A percentile compares a stretch with the other conserved stretches of the same genome.
Evolutionary conservation across 345 rosid species (phyloP).

Genomic region (Durio zibethinus): DNA sequence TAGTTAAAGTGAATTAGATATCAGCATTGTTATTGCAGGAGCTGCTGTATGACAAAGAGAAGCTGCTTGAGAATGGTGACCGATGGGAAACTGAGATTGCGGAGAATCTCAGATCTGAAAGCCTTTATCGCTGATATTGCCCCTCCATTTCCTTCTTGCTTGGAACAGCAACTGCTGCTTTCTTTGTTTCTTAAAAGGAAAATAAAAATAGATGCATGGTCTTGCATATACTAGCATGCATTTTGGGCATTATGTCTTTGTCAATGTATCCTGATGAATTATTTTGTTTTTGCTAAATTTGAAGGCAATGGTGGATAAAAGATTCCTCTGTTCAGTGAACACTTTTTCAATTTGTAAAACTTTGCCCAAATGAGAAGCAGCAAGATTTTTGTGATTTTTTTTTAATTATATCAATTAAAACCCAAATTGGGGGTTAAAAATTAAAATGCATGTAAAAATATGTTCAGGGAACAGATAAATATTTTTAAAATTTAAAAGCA

Average conservation of each 20-base stretch:
- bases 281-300: conserved; percentile 8
- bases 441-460: too few relatives aligned
- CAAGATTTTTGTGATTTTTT: conserved; percentile 45
- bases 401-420: too few relatives aligned
- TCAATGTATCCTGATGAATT: conserved; percentile 1
- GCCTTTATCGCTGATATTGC: conserved; percentile 72
- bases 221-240: conserved; percentile 11
- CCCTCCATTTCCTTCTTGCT: neutral
- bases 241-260: neutral
- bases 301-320: conserved; percentile 6
- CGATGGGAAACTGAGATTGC: conserved; percentile 98
- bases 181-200: conserved; percentile 1
- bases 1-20: neutral
- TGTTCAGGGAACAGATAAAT: too few relatives aligned
- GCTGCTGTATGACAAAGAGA: conserved; percentile 92
- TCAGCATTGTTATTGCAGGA: conserved; percentile 44
- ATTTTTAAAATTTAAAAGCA: too few relatives aligned
- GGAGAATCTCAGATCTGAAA: conserved; percentile 92
- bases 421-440: too few relatives aligned
- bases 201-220: conserved; percentile 29
- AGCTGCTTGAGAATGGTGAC: conserved; percentile 94
- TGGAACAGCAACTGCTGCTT: neutral
- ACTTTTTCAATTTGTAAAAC: neutral
- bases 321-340: neutral
- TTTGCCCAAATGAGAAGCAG: neutral